These are phyloP conservation scores for Epichloe glyceriae DNA, from an alignment of 2,329 filamentous ascomycete genomes.

Conservation along the genomic window DNA sequence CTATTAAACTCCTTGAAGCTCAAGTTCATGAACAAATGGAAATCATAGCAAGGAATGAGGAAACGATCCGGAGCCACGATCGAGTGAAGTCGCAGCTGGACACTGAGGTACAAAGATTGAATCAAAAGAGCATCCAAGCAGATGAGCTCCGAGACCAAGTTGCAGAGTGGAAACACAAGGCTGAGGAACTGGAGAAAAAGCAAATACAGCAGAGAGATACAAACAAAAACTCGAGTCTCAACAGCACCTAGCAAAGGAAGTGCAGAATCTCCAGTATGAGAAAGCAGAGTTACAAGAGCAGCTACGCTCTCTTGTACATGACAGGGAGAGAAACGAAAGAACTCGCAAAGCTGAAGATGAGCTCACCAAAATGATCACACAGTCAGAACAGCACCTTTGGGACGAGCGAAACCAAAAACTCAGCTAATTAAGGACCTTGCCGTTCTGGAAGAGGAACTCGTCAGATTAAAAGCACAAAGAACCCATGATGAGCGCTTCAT, in stretches of 20 bases:
- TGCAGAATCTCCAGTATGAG: slow-evolving; percentile 41
- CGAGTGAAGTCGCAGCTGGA: slow-evolving; percentile 40
- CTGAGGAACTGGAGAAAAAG: slow-evolving; percentile 47
- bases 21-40: slow-evolving; percentile 55
- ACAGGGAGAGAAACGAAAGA: slow-evolving; percentile 21
- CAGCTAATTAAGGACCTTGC: slow-evolving; percentile 32
- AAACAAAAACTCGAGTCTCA: slow-evolving; percentile 49
- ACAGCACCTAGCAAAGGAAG: slow-evolving; percentile 41
- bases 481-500: slow-evolving; percentile 40
- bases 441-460: slow-evolving; percentile 33
- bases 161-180: slow-evolving; percentile 44
- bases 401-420: slow-evolving; percentile 31
- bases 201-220: slow-evolving; percentile 49
- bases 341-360: slow-evolving; percentile 26
- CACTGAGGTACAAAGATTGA: slow-evolving; percentile 35
- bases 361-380: slow-evolving; percentile 27
- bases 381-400: slow-evolving; percentile 29
- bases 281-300: slow-evolving; percentile 39
- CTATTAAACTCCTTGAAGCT: slow-evolving; percentile 40
- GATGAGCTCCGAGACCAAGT: slow-evolving; percentile 46
- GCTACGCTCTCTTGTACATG: slow-evolving; percentile 23
- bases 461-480: slow-evolving; percentile 33
- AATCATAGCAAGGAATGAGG: slow-evolving; percentile 53
- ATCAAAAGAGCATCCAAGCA: slow-evolving; percentile 32
- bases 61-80: slow-evolving; percentile 30